phyloP scores from a whole-genome alignment of 176 grass and related monocot genomes.

The Thalia dealbata region DNA sequence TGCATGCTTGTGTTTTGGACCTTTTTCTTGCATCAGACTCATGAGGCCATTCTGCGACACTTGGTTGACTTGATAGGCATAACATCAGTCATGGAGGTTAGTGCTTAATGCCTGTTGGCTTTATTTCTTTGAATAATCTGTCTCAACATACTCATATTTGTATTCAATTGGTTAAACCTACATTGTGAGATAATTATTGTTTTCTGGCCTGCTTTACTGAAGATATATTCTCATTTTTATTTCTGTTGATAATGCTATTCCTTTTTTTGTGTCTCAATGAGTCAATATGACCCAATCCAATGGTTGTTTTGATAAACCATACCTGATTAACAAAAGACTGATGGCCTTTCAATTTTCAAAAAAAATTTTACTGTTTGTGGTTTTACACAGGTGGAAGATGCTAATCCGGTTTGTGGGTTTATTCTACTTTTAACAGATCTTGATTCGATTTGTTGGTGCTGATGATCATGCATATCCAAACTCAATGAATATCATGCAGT shows the following conservation, averaged over 20 bases:
- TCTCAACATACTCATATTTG: neutral
- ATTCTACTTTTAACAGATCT: constrained; percentile 13
- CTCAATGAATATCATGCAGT: constrained; percentile 21
- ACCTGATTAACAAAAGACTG: neutral
- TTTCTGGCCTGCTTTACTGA: neutral
- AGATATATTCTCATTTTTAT: neutral
- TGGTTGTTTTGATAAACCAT: neutral
- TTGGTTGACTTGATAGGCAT: constrained; percentile 21
- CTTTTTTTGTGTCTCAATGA: too few relatives aligned
- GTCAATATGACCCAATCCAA: neutral
- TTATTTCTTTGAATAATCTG: neutral
- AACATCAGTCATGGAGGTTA: constrained; percentile 23
- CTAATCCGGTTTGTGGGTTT: neutral
- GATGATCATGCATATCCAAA: constrained; percentile 24
- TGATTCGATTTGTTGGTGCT: constrained; percentile 24
- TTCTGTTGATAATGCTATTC: neutral
- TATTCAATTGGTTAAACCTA: neutral
- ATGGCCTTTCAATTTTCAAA: neutral
- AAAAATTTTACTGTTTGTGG: neutral
- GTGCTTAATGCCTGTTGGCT: neutral
- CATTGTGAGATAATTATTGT: neutral
- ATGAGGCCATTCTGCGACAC: neutral
- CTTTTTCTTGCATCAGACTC: constrained; percentile 7
- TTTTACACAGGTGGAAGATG: neutral
- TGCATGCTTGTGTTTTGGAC: neutral